These are phyloP conservation scores for Cucurbita ficifolia DNA, from an alignment of 306 rosid species.

Conservation along the genomic window DNA sequence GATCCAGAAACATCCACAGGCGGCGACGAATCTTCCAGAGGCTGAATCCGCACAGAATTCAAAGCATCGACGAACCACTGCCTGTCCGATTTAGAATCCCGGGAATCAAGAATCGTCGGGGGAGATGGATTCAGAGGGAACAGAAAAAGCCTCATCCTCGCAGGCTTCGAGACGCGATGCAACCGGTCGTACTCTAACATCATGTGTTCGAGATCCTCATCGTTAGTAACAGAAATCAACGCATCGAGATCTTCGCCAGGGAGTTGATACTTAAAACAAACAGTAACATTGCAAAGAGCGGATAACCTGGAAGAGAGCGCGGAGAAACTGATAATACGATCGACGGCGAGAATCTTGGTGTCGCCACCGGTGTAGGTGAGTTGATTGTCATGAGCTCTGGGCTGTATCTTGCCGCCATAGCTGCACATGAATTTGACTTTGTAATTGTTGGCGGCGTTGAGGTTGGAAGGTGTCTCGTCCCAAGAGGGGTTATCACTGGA, in stretches of 20 bases:
- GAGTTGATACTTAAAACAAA: slow-evolving; percentile 71
- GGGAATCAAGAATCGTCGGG: slow-evolving; percentile 13
- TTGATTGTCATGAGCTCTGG: slow-evolving; percentile 51
- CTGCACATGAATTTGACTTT: slow-evolving; percentile 73
- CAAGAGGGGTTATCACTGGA: slow-evolving; percentile 35
- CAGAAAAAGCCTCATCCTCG: slow-evolving; percentile 54
- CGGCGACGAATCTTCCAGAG: slow-evolving; percentile 28
- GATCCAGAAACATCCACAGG: slow-evolving; percentile 14
- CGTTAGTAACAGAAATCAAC: slow-evolving; percentile 67
- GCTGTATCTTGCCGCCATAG: slow-evolving; percentile 79
- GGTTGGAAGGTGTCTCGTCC: slow-evolving; percentile 29
- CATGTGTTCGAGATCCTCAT: slow-evolving; percentile 76
- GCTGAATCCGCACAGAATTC: slow-evolving; percentile 54
- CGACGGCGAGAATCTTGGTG: slow-evolving; percentile 71
- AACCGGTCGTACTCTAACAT: slow-evolving; percentile 77
- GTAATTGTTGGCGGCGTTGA: slow-evolving; percentile 4
- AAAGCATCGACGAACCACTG: slow-evolving; percentile 83
- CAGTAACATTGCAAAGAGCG: slow-evolving; percentile 22
- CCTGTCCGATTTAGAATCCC: slow-evolving; percentile 35
- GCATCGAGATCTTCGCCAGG: slow-evolving; percentile 91
- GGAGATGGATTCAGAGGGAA: slow-evolving; percentile 25
- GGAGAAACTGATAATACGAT: slow-evolving; percentile 42
- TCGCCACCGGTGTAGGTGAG: slow-evolving; percentile 77
- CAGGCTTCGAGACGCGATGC: slow-evolving; percentile 53
- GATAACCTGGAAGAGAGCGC: slow-evolving; percentile 37